Conservation (phyloP, 305 asterid species). For the Fraxinus baroniana region DNA sequence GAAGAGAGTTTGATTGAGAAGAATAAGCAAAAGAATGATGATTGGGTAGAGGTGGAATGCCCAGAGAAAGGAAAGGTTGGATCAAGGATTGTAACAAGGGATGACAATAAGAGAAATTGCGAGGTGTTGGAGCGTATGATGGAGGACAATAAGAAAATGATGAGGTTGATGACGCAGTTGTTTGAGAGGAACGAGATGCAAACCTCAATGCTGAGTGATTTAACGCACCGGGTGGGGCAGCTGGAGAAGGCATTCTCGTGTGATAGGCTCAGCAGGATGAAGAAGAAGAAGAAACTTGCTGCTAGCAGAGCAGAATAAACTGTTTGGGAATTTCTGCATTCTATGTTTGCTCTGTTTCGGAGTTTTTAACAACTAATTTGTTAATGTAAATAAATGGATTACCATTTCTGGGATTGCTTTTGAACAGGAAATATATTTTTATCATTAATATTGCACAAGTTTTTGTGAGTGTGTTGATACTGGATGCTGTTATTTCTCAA, state of each 20-base stretch:
- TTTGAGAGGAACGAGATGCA: slow-evolving; percentile 54
- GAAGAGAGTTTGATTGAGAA: slow-evolving; percentile 17
- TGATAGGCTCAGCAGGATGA: slow-evolving; percentile 42
- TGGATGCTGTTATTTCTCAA: background rate
- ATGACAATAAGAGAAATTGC: slow-evolving; percentile 22
- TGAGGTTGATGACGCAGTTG: slow-evolving; percentile 55
- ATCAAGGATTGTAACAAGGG: background rate
- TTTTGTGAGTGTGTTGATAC: background rate
- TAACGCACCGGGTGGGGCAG: slow-evolving; percentile 53
- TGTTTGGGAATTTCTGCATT: slow-evolving; percentile 17
- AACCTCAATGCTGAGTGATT: slow-evolving; percentile 39
- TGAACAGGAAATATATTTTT: background rate
- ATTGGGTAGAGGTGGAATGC: background rate
- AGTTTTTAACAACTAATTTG: background rate
- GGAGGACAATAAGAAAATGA: slow-evolving; percentile 64
- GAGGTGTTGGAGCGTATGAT: slow-evolving; percentile 52
- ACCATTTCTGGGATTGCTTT: background rate
- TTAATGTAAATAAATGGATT: background rate
- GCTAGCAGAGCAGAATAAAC: slow-evolving; percentile 14
- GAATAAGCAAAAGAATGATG: slow-evolving; percentile 13
- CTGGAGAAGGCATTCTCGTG: slow-evolving; percentile 63
- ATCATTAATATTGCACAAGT: background rate
- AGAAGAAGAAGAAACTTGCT: slow-evolving; percentile 22
- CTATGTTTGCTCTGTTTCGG: background rate
- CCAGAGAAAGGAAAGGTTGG: background rate